Base-by-base conservation (phyloP, 495 filamentous ascomycete genomes). In the Bryoglossum gracile region DNA sequence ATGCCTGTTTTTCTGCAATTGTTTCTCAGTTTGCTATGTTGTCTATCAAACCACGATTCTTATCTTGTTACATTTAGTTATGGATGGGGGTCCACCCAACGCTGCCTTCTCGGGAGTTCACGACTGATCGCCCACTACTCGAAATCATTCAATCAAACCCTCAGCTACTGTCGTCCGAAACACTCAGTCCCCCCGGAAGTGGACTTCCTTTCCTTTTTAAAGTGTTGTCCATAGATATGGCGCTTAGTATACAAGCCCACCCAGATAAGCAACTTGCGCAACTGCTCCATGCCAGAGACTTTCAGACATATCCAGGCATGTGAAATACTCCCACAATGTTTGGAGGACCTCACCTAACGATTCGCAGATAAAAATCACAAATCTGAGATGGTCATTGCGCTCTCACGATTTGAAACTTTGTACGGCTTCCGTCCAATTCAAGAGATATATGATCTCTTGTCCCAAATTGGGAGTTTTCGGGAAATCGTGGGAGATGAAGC, bases 371-470 rank as follows among this genome's bases (percentile, higher is more conserved):
- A 41, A 19, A 41, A 41, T 41, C 37, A 41, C 16, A 41, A 41
- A 22, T 19, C 37, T 19, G 37, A 41, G n/a, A 41, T 41, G 37
- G 37, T 41, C 19, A 41, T 41, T 41, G 37, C 37, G 6, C 18
- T 41, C 5, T 19, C 10, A 19, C 3, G 3, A 5, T 41, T 41
- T 19, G 37, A 41, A 23, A 22, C 37, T 4, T 13, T 41, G 9
- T 41, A 19, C 23, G 37, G 37, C 18, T 41, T 41, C 23, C 37
- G 37, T 23, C 19, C 37, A 17, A 19, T 22, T 18, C 16, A 41
- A 8, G 37, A 41, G n/a, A 3, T 41, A 41, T 22, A 5, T 19
- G 8, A 23, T 23, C 37, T 41, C 13, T 13, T 41, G 5, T 19
- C 8, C 5, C 5, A 5, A 13, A 41, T 41, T 23, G 10, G 10